Conservation (phyloP, 2,329 filamentous ascomycete genomes). For the Cladophialophora immunda region DNA sequence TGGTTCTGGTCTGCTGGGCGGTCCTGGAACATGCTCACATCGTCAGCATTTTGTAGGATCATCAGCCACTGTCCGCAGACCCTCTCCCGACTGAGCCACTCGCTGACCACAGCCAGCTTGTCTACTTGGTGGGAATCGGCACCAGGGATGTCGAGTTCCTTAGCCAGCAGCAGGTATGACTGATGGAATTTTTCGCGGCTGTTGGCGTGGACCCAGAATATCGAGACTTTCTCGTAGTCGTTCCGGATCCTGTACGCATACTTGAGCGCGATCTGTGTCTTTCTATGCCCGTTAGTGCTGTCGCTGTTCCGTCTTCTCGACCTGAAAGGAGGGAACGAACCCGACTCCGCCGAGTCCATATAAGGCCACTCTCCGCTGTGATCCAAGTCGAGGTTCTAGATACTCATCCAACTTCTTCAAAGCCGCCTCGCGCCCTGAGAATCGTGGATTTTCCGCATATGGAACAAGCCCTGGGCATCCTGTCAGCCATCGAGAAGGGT, state of each 20-base stretch:
- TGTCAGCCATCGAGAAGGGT: too few species aligned
- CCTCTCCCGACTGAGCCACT: background rate
- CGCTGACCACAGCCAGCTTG: background rate
- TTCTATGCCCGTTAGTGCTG: constrained; percentile 41
- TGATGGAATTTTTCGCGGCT: constrained; percentile 44
- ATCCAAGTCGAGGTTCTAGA: background rate
- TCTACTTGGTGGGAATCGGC: constrained; percentile 17
- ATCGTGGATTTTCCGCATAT: background rate
- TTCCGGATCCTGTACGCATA: constrained; percentile 43
- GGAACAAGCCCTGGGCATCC: background rate
- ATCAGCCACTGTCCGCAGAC: constrained; percentile 36
- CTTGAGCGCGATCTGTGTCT: constrained; percentile 47
- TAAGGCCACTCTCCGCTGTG: background rate
- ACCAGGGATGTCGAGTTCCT: constrained; percentile 13
- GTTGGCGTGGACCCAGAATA: constrained; percentile 50
- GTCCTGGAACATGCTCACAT: constrained; percentile 26
- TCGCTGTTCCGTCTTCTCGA: too few species aligned
- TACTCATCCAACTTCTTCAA: background rate
- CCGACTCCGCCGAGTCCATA: background rate
- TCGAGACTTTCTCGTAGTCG: constrained; percentile 38
- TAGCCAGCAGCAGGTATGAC: constrained; percentile 33
- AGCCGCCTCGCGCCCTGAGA: background rate
- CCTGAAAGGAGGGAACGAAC: background rate
- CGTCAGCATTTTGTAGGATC: constrained; percentile 40
- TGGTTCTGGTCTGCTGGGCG: too few species aligned